These are phyloP conservation scores for Daldinia concentrica DNA, from an alignment of 495 filamentous ascomycete species.

Conservation along the genomic window DNA sequence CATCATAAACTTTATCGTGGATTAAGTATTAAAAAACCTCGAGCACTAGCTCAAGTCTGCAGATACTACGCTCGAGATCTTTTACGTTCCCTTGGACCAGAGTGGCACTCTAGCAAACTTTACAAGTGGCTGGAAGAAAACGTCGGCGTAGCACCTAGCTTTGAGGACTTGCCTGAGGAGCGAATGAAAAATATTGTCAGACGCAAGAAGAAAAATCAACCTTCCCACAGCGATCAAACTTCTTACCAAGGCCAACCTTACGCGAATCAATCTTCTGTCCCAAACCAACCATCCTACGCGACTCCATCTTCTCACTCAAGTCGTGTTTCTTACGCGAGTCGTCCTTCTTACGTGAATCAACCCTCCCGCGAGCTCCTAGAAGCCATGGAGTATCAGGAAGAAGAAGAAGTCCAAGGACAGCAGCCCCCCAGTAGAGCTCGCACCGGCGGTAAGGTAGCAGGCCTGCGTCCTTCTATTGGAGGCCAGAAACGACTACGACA, in stretches of 20 bases:
- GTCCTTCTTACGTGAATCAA: not conserved
- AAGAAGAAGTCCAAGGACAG: slow-evolving; percentile 32
- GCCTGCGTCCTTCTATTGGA: slow-evolving; percentile 45
- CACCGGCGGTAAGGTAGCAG: slow-evolving; percentile 47
- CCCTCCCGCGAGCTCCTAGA: not conserved
- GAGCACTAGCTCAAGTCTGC: slow-evolving; percentile 37
- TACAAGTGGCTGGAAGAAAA: slow-evolving; percentile 43
- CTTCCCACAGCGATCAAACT: not conserved
- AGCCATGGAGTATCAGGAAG: slow-evolving; percentile 22
- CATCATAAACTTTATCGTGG: slow-evolving; percentile 43
- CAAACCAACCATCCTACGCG: not conserved
- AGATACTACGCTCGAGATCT: slow-evolving; percentile 50
- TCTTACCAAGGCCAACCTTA: not conserved
- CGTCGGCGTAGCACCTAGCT: slow-evolving; percentile 29
- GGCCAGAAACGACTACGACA: slow-evolving; percentile 49
- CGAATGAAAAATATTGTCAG: slow-evolving; percentile 44
- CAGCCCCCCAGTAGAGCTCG: slow-evolving; percentile 38
- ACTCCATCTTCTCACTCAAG: not conserved
- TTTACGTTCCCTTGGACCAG: slow-evolving; percentile 39
- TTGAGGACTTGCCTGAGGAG: slow-evolving; percentile 35
- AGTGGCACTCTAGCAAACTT: slow-evolving; percentile 45
- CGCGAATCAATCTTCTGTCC: not conserved
- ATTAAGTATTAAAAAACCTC: slow-evolving; percentile 47
- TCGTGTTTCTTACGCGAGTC: not conserved
- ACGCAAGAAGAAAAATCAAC: slow-evolving; percentile 41